Conservation (phyloP, 2,329 filamentous ascomycete species). For the Sclerotiophoma versabilis region DNA sequence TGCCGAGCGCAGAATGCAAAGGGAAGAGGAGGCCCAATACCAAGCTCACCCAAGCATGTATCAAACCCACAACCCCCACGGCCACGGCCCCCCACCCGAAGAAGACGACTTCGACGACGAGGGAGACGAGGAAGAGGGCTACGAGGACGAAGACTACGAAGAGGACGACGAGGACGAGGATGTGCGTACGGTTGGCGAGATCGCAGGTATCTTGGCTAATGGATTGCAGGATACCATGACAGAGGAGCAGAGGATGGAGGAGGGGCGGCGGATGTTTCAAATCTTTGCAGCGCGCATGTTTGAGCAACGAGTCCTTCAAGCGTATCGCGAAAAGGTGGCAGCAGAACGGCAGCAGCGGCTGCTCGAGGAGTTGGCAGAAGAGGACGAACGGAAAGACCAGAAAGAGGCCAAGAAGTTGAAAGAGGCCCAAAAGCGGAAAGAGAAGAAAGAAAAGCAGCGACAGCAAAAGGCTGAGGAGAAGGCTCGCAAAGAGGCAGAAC, state of each 20-base stretch:
- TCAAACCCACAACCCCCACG: constrained; percentile 63
- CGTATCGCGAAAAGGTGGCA: constrained; percentile 97
- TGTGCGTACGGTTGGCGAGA: constrained; percentile 33
- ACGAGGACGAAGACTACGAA: constrained; percentile 66
- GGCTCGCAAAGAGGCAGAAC: constrained; percentile 85
- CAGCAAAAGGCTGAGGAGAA: constrained; percentile 90
- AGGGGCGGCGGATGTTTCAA: constrained; percentile 98
- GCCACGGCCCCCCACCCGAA: constrained; percentile 70
- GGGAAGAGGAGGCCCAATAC: constrained; percentile 86
- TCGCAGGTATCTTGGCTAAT: constrained; percentile 32
- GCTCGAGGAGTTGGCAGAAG: constrained; percentile 88
- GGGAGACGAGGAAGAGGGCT: constrained; percentile 66
- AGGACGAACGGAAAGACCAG: constrained; percentile 76
- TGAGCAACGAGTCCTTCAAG: constrained; percentile 92
- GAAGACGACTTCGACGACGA: constrained; percentile 81
- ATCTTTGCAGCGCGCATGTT: constrained; percentile 99
- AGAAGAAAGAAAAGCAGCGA: constrained; percentile 89
- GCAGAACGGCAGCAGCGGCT: constrained; percentile 90
- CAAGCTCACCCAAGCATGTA: constrained; percentile 64
- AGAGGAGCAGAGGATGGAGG: constrained; percentile 98
- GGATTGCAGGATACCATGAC: constrained; percentile 85
- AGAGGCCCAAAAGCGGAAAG: constrained; percentile 93
- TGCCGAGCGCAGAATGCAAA: constrained; percentile 94
- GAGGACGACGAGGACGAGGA: constrained; percentile 46
- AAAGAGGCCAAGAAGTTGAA: constrained; percentile 92